Evolutionary conservation across 768 basidiomycete genomes (phyloP), one percentile per base, ranked within the genome.

Genomic region (Fomitopsis serialis): DNA sequence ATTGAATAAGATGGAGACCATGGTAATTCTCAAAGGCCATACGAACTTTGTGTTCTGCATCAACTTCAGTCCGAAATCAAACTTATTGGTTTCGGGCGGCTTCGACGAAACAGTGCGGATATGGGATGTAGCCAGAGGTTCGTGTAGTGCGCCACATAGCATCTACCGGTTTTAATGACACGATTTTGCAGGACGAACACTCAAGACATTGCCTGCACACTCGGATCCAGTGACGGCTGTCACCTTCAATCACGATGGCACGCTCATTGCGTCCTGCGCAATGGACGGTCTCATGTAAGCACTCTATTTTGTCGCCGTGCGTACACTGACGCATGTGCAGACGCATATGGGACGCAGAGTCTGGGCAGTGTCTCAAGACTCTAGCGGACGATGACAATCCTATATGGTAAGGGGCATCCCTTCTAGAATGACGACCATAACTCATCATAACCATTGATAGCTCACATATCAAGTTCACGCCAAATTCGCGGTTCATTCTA

Each of bases 331-430:
- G 25, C 63, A 32, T 32, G 5, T 5, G 6, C 11, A 99, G 96
- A 65, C 95, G 97, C 53, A 83, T 98, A 54, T 99, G 97, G 97
- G 96, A 99, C 64, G 86, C 92, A 0, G 85, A 94, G 52, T 96
- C 95, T 2, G 97, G 96, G 2, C 97, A 99, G 70, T 99, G 97
- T 70, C 76, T 99, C 47, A 98, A 97, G 70, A 98, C 97, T 1
- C 70, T 99, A 44, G 95, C 94, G 10, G 94, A 98, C 61, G 97
- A 98, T 62, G 92, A 93, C 58, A 97, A 93, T 69, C 95, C 96
- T 2, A 87, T 94, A 68, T 95, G 84, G 89, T 92, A 54, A 40
- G 45, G 2, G 29, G n/a, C n/a, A n/a, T n/a, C 21, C 29, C 43
- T 11, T 46, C n/a, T n/a, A n/a, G n/a, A n/a, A n/a, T n/a, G n/a